A percentile compares a stretch with the other conserved stretches of the same genome.
Evolutionary conservation across 2,329 filamentous ascomycete species (phyloP).

Genomic region (Akanthomyces uredinophilus): DNA sequence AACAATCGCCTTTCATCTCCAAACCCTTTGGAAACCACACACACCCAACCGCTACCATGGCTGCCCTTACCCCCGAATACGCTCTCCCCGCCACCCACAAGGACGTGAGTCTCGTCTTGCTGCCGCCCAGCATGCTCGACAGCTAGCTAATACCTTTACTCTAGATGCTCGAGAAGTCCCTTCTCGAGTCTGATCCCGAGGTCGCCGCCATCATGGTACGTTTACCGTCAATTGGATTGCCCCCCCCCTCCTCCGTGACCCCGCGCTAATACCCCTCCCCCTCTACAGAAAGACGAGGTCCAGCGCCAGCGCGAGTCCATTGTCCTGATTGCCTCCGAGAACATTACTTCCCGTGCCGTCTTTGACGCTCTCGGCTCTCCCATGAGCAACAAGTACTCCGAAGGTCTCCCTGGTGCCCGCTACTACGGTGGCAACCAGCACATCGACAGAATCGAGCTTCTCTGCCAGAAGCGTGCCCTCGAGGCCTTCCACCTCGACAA

Average conservation of each 20-base stretch:
- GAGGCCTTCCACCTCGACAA: slow-evolving; percentile 82
- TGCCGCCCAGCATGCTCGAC: slow-evolving; percentile 5
- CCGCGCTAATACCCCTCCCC: slow-evolving; percentile 27
- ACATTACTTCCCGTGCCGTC: slow-evolving; percentile 96
- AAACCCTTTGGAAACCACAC: slow-evolving; percentile 8
- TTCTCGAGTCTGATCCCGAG: slow-evolving; percentile 87
- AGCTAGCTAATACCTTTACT: slow-evolving; percentile 24
- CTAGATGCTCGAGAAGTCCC: slow-evolving; percentile 92
- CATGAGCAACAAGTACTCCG: slow-evolving; percentile 99
- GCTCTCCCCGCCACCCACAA: slow-evolving; percentile 51
- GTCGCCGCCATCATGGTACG: slow-evolving; percentile 94
- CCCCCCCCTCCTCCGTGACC: neutral
- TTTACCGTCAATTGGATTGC: slow-evolving; percentile 15
- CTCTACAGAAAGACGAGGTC: slow-evolving; percentile 74
- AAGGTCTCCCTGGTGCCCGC: slow-evolving; percentile 94
- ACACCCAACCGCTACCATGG: slow-evolving; percentile 31
- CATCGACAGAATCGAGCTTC: slow-evolving; percentile 92
- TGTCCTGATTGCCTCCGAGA: slow-evolving; percentile 97
- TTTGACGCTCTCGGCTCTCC: slow-evolving; percentile 93
- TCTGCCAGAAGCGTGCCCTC: slow-evolving; percentile 91
- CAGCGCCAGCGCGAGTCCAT: slow-evolving; percentile 98
- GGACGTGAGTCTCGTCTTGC: slow-evolving; percentile 37
- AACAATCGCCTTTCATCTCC: neutral
- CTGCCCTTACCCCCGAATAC: slow-evolving; percentile 41
- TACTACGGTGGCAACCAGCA: slow-evolving; percentile 99